Evolutionary conservation across 345 rosid genomes (phyloP).

Genomic region (Brassica cretica): DNA sequence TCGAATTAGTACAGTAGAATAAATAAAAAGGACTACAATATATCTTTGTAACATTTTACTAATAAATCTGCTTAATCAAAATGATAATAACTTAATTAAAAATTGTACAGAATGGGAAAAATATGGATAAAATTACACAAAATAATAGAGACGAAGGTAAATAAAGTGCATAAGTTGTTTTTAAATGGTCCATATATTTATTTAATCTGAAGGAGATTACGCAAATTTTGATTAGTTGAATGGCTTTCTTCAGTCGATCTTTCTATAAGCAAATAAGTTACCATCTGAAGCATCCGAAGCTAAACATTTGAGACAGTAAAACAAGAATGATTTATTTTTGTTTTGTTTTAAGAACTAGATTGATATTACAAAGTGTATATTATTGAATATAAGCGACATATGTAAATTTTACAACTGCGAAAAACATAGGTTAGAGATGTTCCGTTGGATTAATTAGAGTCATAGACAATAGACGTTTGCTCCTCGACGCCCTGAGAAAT

Average conservation of each 20-base stretch:
- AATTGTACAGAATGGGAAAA: background rate
- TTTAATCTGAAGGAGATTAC: no score
- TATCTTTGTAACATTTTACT: background rate
- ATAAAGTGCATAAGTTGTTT: background rate
- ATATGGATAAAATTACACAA: background rate
- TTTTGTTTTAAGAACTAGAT: background rate
- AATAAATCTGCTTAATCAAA: background rate
- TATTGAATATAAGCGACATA: background rate
- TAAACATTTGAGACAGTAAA: background rate
- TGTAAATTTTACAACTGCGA: background rate
- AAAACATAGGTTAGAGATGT: background rate
- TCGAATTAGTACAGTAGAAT: slow-evolving; percentile 1
- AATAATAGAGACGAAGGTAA: no score
- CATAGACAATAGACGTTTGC: slow-evolving; percentile 9
- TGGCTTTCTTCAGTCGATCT: no score
- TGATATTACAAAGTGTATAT: background rate
- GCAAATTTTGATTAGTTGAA: no score
- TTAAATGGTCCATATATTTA: background rate
- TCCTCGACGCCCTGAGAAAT: slow-evolving; percentile 22
- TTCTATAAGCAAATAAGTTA: background rate
- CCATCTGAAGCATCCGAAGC: background rate
- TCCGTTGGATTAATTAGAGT: background rate
- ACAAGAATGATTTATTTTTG: background rate
- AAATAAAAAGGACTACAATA: slow-evolving; percentile 2
- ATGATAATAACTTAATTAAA: background rate